Evolutionary conservation across 2,329 filamentous ascomycete species (phyloP).

Genomic region (Bipolaris sorokiniana): DNA sequence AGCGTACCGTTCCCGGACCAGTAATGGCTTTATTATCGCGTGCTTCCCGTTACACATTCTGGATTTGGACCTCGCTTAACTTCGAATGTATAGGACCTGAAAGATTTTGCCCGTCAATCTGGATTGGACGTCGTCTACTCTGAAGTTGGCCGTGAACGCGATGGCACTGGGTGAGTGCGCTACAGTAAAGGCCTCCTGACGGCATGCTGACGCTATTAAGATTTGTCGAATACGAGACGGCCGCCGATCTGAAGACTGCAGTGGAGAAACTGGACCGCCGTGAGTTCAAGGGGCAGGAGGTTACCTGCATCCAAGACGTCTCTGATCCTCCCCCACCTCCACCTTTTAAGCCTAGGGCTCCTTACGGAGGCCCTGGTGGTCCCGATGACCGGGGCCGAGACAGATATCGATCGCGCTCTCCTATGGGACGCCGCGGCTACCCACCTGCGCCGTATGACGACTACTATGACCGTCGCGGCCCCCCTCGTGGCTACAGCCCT

Average conservation of each 20-base stretch:
- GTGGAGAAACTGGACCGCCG: conserved; percentile 93
- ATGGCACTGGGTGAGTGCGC: conserved; percentile 81
- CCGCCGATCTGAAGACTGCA: conserved; percentile 83
- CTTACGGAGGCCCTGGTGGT: conserved; percentile 42
- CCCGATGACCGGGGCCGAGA: conserved; percentile 73
- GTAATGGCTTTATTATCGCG: conserved; percentile 46
- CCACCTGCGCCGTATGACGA: conserved; percentile 69
- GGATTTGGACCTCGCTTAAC: conserved; percentile 71
- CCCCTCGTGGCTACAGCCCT: conserved; percentile 82
- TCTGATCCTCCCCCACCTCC: conserved; percentile 46
- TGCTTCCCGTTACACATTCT: conserved; percentile 41
- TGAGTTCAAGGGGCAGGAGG: conserved; percentile 89
- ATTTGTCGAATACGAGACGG: conserved; percentile 97
- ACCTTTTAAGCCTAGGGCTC: conserved; percentile 44
- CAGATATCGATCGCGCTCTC: conserved; percentile 78
- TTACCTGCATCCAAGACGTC: conserved; percentile 89
- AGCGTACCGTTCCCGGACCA: conserved; percentile 49
- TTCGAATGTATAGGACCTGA: conserved; percentile 89
- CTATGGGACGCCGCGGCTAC: conserved; percentile 69
- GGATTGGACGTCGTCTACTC: conserved; percentile 98
- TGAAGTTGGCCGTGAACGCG: conserved; percentile 89
- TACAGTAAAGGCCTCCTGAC: neutral
- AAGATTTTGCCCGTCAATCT: conserved; percentile 98
- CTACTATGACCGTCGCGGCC: conserved; percentile 78
- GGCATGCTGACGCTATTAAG: conserved; percentile 55